Evolutionary conservation across 441 rosid genomes (phyloP).

Genomic region (Capsella rubella): DNA sequence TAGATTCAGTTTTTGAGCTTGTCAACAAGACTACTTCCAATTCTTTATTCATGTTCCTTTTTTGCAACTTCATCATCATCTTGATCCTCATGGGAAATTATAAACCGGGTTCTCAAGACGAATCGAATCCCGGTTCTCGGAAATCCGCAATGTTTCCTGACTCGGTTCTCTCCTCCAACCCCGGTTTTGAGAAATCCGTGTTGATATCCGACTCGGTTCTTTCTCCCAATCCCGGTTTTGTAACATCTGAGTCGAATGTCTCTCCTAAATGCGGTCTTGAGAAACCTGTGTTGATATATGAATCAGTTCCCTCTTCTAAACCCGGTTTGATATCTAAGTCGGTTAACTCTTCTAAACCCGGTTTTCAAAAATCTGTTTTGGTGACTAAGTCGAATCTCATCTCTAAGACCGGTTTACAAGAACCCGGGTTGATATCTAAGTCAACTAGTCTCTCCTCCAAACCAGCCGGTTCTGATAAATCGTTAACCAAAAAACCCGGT

Average conservation of each 20-base stretch:
- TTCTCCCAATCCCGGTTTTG: background rate
- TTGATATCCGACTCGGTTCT: background rate
- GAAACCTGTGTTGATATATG: background rate
- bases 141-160: background rate
- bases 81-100: conserved; percentile 55
- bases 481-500: conserved; percentile 20
- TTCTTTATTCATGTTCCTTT: conserved; percentile 59
- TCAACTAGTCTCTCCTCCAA: background rate
- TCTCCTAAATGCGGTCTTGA: background rate
- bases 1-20: conserved; percentile 52
- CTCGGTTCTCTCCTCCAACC: conserved; percentile 29
- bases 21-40: conserved; percentile 59
- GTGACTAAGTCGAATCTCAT: background rate
- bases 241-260: background rate
- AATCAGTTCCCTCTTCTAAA: background rate
- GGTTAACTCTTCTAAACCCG: background rate
- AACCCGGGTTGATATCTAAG: background rate
- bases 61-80: conserved; percentile 67
- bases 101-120: conserved; percentile 38
- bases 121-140: conserved; percentile 15
- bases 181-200: conserved; percentile 18
- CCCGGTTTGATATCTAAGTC: background rate
- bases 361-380: conserved; percentile 14
- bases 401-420: conserved; percentile 17
- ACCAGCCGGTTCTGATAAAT: conserved; percentile 25